Percentiles rank a stretch among this genome's conserved stretches.
Evolutionary conservation across 495 filamentous ascomycete species (phyloP).

Genomic region (Penicillium ochrochloron): DNA sequence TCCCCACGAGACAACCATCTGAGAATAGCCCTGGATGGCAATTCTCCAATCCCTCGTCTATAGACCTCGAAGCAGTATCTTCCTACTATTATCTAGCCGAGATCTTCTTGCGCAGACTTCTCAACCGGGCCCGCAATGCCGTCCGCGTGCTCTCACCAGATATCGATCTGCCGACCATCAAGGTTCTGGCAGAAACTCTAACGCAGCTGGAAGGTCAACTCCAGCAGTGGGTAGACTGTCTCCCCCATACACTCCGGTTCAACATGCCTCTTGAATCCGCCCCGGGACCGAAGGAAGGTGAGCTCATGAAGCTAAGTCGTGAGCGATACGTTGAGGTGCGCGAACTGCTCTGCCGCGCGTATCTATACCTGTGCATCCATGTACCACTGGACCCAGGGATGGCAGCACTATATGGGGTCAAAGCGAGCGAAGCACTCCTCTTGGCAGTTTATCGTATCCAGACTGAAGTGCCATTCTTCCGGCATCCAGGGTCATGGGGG

Average conservation of each 20-base stretch:
- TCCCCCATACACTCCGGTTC: slow-evolving; percentile 38
- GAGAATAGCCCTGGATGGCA: slow-evolving; percentile 20
- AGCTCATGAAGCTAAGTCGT: slow-evolving; percentile 42
- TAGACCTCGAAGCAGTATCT: slow-evolving; percentile 34
- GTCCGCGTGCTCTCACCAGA: slow-evolving; percentile 38
- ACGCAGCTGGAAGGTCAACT: slow-evolving; percentile 42
- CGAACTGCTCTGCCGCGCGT: slow-evolving; percentile 43
- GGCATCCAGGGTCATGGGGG: slow-evolving; percentile 40
- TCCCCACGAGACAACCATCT: slow-evolving; percentile 29
- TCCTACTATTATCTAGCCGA: slow-evolving; percentile 48
- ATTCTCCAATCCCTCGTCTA: slow-evolving; percentile 28
- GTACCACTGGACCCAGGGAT: slow-evolving; percentile 26
- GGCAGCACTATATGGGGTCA: slow-evolving; percentile 27
- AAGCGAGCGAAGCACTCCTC: slow-evolving; percentile 33
- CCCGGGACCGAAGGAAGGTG: slow-evolving; percentile 32
- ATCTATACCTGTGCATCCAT: slow-evolving; percentile 43
- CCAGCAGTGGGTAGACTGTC: slow-evolving; percentile 42
- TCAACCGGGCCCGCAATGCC: slow-evolving; percentile 43
- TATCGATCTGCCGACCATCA: slow-evolving; percentile 32
- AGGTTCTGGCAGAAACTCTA: slow-evolving; percentile 32
- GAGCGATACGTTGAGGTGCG: slow-evolving; percentile 47
- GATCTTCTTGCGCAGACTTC: slow-evolving; percentile 43
- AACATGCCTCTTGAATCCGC: slow-evolving; percentile 33
- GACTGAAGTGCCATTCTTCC: slow-evolving; percentile 36
- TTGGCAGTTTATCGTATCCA: slow-evolving; percentile 37